A percentile compares a stretch with the other conserved stretches of the same genome.
phyloP scores from a whole-genome alignment of 106 monocot species.

The Hemerocallis citrina region DNA sequence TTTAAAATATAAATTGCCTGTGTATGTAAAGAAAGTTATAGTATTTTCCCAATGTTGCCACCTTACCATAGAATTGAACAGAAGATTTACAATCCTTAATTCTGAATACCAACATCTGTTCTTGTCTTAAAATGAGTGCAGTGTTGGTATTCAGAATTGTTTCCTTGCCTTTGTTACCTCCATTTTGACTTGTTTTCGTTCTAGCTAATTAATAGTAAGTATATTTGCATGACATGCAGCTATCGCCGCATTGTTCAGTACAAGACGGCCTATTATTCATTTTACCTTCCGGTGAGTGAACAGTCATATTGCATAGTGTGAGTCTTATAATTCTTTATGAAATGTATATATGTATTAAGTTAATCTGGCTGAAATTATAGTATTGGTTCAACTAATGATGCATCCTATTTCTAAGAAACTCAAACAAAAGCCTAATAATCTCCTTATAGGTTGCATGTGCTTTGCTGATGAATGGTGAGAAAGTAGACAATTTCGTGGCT shows the following conservation, averaged over 20 bases:
- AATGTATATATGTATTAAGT: conserved; percentile 4
- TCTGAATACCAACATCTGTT: neutral
- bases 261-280: conserved; percentile 97
- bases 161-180: neutral
- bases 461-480: conserved; percentile 78
- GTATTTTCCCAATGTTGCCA: no score
- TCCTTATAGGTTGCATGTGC: conserved; percentile 86
- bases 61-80: neutral
- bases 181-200: neutral
- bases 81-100: neutral
- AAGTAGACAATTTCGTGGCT: conserved; percentile 52
- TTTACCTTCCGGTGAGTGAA: conserved; percentile 91
- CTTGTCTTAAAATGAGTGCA: neutral
- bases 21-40: conserved; percentile 63
- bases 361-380: neutral
- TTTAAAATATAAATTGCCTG: conserved; percentile 75
- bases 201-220: neutral
- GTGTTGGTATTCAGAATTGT: no score
- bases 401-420: no score
- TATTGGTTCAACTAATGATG: no score
- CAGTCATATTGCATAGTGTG: neutral
- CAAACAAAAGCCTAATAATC: neutral
- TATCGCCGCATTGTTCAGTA: conserved; percentile 88
- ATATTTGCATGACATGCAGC: conserved; percentile 38
- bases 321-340: neutral